Base-by-base conservation (phyloP, 805 yeast species). In the Starmerella bombi region DNA sequence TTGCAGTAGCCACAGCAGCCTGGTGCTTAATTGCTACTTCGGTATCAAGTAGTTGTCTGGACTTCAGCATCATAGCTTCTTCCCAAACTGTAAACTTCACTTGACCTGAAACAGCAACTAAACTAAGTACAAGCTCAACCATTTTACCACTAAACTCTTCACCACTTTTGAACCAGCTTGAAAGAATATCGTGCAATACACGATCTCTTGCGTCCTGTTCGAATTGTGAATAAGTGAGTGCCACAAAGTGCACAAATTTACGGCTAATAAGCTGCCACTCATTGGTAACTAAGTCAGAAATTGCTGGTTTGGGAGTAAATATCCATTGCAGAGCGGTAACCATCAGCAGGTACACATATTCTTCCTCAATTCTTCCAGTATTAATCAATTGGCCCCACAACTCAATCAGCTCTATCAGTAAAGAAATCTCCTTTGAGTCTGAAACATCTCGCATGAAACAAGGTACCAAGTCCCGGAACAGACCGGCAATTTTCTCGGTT, bases 101-200 rank as follows among this genome's bases (percentile, higher is more conserved):
- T 23, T 35, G 32, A 3, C 49, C 49, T 9, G 46, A 21, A 4
- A 25, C 39, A 3, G 46, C 46, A 3, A 45, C 37, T 1, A 45
- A 22, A 5, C 34, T 15, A 20, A 45, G 31, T 3, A 45, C 17
- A 7, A 42, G 33, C 3, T 42, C 44, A 7, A 25, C 34, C 29
- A 34, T 12, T 7, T n/a, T 19, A 2, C 6, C 4, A 10, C 15
- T 17, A 5, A 22, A 2, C 1, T 17, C 16, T n/a, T 8, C 30
- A 23, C 19, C 27, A 14, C 3, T 10, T 15, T 25, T 23, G 21
- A 40, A 25, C 43, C 43, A 36, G 3, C 4, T 27, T 7, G 38
- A 28, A 3, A 45, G 25, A 1, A 40, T 21, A 10, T 45, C 46
- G 30, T 39, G 41, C 4, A 42, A 25, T 4, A 34, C 25, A 8